Conservation (phyloP, 2,329 filamentous ascomycete genomes). For the Metarhizium brunneum region DNA sequence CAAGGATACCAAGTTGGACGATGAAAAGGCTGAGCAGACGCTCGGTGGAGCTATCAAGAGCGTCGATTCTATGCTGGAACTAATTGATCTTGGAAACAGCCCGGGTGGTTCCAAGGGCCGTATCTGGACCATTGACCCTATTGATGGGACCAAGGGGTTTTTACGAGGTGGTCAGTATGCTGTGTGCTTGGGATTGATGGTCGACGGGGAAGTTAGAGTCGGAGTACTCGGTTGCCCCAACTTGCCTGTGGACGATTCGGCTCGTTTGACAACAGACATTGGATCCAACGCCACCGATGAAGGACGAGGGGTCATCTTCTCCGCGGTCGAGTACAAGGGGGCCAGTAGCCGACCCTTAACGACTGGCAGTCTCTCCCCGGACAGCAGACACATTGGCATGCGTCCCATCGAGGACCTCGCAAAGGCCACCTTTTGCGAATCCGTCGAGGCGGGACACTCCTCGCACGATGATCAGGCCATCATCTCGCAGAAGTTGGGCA, state of each 20-base stretch:
- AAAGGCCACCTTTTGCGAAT: constrained; percentile 89
- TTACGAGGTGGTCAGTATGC: constrained; percentile 94
- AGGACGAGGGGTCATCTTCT: constrained; percentile 80
- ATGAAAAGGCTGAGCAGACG: constrained; percentile 48
- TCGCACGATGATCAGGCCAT: constrained; percentile 78
- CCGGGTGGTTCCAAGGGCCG: constrained; percentile 64
- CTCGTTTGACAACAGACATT: constrained; percentile 51
- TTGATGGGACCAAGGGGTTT: constrained; percentile 97
- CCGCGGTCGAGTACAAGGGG: constrained; percentile 69
- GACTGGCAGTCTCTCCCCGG: constrained; percentile 33
- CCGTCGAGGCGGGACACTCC: constrained; percentile 87
- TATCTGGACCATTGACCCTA: constrained; percentile 95
- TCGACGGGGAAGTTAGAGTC: constrained; percentile 88
- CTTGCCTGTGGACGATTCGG: constrained; percentile 73
- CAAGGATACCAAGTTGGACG: constrained; percentile 56
- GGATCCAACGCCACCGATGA: constrained; percentile 66
- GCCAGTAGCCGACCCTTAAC: constrained; percentile 69
- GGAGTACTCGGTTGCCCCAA: constrained; percentile 95
- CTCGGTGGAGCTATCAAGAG: constrained; percentile 59
- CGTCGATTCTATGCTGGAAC: constrained; percentile 56
- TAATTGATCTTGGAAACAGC: constrained; percentile 61
- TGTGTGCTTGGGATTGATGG: constrained; percentile 83
- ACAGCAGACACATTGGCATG: constrained; percentile 64
- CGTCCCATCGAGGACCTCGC: constrained; percentile 63
- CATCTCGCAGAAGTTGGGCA: constrained; percentile 73